Percentiles rank a stretch among this genome's conserved stretches.
Conservation (phyloP, 805 yeast genomes). For the Phaffomyces antillensis region DNA sequence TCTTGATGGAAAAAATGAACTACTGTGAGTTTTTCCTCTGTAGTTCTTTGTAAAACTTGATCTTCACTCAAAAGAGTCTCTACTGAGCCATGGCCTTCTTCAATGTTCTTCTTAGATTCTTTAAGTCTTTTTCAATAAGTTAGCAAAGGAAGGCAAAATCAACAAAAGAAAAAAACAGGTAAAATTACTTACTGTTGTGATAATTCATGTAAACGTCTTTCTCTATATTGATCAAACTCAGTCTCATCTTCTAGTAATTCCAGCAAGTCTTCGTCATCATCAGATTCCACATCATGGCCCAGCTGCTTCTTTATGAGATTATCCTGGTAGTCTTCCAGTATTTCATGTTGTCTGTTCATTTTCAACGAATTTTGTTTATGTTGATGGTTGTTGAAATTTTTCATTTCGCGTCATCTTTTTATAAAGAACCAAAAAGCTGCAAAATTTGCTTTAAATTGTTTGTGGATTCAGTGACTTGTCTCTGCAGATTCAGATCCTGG, state of each 20-base stretch:
- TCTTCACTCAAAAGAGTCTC: constrained; percentile 43
- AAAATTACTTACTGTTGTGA: constrained; percentile 27
- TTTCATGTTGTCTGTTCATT: constrained; percentile 5
- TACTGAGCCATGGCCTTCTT: constrained; percentile 39
- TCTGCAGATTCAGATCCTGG: neutral
- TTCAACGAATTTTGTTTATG: neutral
- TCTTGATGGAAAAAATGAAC: constrained; percentile 59
- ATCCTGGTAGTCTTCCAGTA: constrained; percentile 39
- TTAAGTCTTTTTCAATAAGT: constrained; percentile 21
- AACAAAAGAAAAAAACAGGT: no score
- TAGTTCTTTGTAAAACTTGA: constrained; percentile 45
- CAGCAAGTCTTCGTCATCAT: constrained; percentile 35
- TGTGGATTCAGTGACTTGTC: neutral
- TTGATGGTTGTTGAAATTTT: no score
- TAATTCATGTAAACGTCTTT: constrained; percentile 53
- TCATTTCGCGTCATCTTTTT: neutral
- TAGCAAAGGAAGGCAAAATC: neutral
- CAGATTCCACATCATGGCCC: constrained; percentile 20
- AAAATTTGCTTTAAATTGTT: constrained; percentile 2
- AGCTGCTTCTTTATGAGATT: constrained; percentile 21
- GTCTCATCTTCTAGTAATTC: constrained; percentile 44
- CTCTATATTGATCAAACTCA: constrained; percentile 50
- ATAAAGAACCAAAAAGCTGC: constrained; percentile 3
- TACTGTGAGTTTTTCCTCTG: constrained; percentile 35
- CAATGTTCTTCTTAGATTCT: constrained; percentile 27